Evolutionary conservation across 176 grass and related monocot species (phyloP), one percentile per base, ranked within the genome.

Genomic region (Dendrocalamus sinicus): DNA sequence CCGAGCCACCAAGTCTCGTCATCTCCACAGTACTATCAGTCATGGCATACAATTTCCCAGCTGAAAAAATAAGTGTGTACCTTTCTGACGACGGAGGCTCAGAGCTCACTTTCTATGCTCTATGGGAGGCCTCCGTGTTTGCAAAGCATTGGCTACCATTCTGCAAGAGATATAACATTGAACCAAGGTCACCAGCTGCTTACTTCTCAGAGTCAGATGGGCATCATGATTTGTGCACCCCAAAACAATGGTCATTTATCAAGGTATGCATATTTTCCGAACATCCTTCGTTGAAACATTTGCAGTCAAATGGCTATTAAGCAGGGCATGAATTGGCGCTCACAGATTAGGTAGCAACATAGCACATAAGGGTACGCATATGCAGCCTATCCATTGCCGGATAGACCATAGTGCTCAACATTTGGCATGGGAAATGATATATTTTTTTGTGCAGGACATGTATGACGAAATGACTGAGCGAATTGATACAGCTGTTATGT

Each of bases 1-100:
- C 79, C 0, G 92, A 97, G 70, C 92, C 95, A 16, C 95, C 95
- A 6, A 97, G 70, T 41, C 78, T 97, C 43, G 95, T 94, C 40
- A 45, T 91, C 24, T 86, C 90, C 15, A 94, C 95, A 0, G 20
- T 94, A 40, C 85, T 97, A 2, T 94, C 92, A 0, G 19, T 92
- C 40, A 97, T 97, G 95, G 92, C 92, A 2, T 94, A 92, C 40
- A 71, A 93, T 46, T 94, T 93, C 45, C 92, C 95, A 1, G 0
- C 89, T 0, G 78, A 91, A 54, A 97, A 94, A 43, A 47, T 97
- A 11, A 93, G 39, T 28, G 77, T 94, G 11, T 97, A 94, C 77
- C 90, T 97, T 12, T 97, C 95, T 0, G 95, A 97, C 20, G 95
- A 97, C 0, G 90, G 81, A 5, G 89, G 95, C 68, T 97, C 95